These are phyloP conservation scores for Ambrosia hybrid DNA, from an alignment of 140 eudicot genomes.

Conservation along the genomic window DNA sequence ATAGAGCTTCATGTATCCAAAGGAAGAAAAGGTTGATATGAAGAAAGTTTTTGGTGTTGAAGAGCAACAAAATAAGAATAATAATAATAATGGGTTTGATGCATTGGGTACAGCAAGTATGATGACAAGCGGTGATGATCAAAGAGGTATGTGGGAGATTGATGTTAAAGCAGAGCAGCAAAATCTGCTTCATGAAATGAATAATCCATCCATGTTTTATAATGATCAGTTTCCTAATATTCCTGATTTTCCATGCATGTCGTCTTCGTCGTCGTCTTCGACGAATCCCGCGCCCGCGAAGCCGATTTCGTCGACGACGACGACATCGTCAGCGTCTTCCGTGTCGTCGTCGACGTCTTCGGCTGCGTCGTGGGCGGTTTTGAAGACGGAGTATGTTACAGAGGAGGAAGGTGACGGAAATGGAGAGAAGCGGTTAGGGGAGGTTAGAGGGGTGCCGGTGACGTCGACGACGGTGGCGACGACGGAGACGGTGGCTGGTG, in stretches of 20 bases:
- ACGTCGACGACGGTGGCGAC: too few relatives aligned
- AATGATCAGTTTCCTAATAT: slow-evolving; percentile 60
- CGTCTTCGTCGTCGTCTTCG: slow-evolving; percentile 81
- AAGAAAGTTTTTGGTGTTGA: too few relatives aligned
- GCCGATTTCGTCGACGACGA: slow-evolving; percentile 21
- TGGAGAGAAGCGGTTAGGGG: too few relatives aligned
- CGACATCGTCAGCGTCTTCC: slow-evolving; percentile 49
- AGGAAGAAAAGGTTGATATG: too few relatives aligned
- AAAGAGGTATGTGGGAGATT: too few relatives aligned
- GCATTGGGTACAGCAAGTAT: slow-evolving; percentile 33
- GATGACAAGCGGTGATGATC: slow-evolving; percentile 23
- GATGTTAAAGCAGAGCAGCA: background rate
- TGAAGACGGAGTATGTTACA: slow-evolving; percentile 37
- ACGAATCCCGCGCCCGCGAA: slow-evolving; percentile 45
- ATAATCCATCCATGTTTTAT: slow-evolving; percentile 56
- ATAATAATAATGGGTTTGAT: background rate
- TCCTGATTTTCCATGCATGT: slow-evolving; percentile 96
- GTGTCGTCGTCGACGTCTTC: slow-evolving; percentile 40
- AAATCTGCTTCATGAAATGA: slow-evolving; percentile 41
- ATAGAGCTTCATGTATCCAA: too few relatives aligned
- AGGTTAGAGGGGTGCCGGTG: too few relatives aligned
- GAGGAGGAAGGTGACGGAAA: slow-evolving; percentile 13
- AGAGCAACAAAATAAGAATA: too few relatives aligned
- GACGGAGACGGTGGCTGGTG: slow-evolving; percentile 1
- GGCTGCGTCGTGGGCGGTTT: slow-evolving; percentile 53